Conservation (phyloP, 768 basidiomycete species). For the Rossbeevera mucosa region DNA sequence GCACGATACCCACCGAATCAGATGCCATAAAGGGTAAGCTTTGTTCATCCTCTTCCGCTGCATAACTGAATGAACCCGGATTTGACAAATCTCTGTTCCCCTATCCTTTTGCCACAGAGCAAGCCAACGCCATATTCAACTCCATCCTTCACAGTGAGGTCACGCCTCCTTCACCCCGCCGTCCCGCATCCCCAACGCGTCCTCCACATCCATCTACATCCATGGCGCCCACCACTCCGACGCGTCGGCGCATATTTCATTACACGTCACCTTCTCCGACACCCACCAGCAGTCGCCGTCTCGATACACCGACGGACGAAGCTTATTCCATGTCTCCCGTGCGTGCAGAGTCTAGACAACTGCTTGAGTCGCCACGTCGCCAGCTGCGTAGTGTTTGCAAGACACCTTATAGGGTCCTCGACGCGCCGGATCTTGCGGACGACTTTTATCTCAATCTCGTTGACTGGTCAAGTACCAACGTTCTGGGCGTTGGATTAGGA, state of each 20-base stretch:
- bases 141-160: conserved; percentile 75
- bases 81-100: conserved; percentile 12
- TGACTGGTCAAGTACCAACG: conserved; percentile 94
- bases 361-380: conserved; percentile 82
- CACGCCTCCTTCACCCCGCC: conserved; percentile 61
- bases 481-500: conserved; percentile 89
- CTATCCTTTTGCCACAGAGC: conserved; percentile 44
- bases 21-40: conserved; percentile 70
- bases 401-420: conserved; percentile 94
- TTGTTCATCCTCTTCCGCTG: neutral
- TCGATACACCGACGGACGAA: conserved; percentile 84
- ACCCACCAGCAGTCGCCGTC: conserved; percentile 43
- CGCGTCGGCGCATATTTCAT: conserved; percentile 58
- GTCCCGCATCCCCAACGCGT: conserved; percentile 59
- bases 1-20: conserved; percentile 63
- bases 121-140: conserved; percentile 80
- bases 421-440: conserved; percentile 95
- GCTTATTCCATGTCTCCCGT: conserved; percentile 91
- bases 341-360: conserved; percentile 70
- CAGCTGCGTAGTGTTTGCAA: conserved; percentile 82
- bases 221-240: conserved; percentile 41
- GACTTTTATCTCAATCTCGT: conserved; percentile 99
- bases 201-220: conserved; percentile 36
- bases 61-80: conserved; percentile 3
- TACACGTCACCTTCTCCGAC: conserved; percentile 60